These are phyloP conservation scores for Xylaria acuta DNA, from an alignment of 495 filamentous ascomycete species.

Conservation along the genomic window DNA sequence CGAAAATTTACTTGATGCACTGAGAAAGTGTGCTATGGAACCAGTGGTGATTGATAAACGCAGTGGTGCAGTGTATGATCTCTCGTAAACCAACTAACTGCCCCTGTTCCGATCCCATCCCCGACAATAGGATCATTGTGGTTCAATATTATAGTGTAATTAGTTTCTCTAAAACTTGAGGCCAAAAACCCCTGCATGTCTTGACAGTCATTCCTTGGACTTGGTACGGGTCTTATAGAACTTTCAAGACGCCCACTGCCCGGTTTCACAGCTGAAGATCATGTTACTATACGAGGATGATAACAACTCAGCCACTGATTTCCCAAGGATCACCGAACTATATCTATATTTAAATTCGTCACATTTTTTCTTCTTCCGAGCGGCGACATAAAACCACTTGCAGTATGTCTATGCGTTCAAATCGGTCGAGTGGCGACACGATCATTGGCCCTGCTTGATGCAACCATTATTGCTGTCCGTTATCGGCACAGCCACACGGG, in stretches of 20 bases:
- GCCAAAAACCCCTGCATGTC: neutral
- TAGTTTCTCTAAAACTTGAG: neutral
- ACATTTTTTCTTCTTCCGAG: neutral
- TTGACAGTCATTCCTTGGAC: neutral
- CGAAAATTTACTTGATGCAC: neutral
- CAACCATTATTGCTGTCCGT: neutral
- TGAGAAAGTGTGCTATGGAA: constrained; percentile 2
- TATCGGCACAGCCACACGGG: constrained; percentile 11
- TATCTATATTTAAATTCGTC: constrained; percentile 16
- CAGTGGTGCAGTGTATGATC: neutral
- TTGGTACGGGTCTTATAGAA: neutral
- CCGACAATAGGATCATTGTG: neutral
- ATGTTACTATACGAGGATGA: neutral
- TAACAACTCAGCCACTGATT: neutral
- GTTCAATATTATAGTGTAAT: neutral
- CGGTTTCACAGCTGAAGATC: neutral
- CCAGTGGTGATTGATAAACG: neutral
- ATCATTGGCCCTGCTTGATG: neutral
- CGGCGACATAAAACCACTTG: neutral
- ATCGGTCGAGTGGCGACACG: neutral
- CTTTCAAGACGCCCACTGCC: neutral
- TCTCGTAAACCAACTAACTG: neutral
- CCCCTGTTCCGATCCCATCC: neutral
- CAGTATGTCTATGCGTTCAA: neutral
- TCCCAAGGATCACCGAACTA: neutral